phyloP scores from a whole-genome alignment of 495 filamentous ascomycete species.

The Rhypophila decipiens region DNA sequence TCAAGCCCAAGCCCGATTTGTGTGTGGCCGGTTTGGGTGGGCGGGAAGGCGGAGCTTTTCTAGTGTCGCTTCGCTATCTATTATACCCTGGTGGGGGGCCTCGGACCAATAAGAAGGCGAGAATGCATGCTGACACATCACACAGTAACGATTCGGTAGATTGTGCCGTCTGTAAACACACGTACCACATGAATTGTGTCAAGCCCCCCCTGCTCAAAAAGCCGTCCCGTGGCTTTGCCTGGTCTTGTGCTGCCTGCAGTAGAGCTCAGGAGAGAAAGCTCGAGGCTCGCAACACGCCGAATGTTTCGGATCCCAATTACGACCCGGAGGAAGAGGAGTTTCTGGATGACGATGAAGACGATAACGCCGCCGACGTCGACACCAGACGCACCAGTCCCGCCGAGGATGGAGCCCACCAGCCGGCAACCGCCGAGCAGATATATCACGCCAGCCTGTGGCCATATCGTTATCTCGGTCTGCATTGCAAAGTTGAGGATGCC shows the following conservation, averaged over 20 bases:
- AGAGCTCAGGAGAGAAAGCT: slow-evolving; percentile 87
- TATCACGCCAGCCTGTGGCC: slow-evolving; percentile 93
- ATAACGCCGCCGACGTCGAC: slow-evolving; percentile 77
- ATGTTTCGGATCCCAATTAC: slow-evolving; percentile 33
- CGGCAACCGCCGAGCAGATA: slow-evolving; percentile 82
- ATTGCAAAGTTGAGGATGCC: slow-evolving; percentile 93
- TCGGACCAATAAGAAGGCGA: slow-evolving; percentile 2
- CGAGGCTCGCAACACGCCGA: slow-evolving; percentile 83
- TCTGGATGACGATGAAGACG: slow-evolving; percentile 71
- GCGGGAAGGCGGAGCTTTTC: slow-evolving; percentile 1
- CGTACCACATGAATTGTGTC: slow-evolving; percentile 98
- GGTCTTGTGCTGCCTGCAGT: slow-evolving; percentile 94
- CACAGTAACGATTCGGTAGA: slow-evolving; percentile 87
- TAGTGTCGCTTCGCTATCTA: background rate
- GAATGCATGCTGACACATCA: slow-evolving; percentile 24
- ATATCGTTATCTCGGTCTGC: slow-evolving; percentile 90
- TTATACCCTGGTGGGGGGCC: slow-evolving; percentile 1
- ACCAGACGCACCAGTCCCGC: slow-evolving; percentile 55
- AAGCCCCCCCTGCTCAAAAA: slow-evolving; percentile 90
- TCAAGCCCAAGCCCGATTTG: background rate
- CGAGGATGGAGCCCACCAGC: slow-evolving; percentile 49
- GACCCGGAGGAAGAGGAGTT: slow-evolving; percentile 31
- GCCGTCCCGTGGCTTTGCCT: slow-evolving; percentile 94
- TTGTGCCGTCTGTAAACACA: slow-evolving; percentile 88
- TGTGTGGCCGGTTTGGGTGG: background rate